phyloP scores from a whole-genome alignment of 306 rosid species.

The cucumber (Cucumis sativus) region DNA sequence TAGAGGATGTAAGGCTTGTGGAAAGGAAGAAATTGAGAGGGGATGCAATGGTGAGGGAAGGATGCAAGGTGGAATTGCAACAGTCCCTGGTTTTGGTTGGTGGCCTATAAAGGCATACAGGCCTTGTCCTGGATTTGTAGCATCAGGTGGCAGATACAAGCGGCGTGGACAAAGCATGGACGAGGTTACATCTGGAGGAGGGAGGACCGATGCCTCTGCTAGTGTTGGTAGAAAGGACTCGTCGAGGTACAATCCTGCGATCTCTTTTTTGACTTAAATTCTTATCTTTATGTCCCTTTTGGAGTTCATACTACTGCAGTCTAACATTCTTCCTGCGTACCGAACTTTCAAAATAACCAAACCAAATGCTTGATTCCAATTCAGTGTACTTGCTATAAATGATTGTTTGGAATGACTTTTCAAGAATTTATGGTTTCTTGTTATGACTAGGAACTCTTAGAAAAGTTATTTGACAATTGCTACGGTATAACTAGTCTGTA shows the following conservation, averaged over 20 bases:
- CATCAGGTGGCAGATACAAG: conserved; percentile 72
- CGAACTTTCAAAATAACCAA: neutral
- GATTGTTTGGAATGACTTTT: too few species aligned
- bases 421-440: neutral
- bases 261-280: neutral
- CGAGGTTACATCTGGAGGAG: conserved; percentile 82
- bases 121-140: conserved; percentile 84
- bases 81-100: conserved; percentile 95
- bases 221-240: conserved; percentile 11
- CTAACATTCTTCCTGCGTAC: neutral
- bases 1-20: conserved; percentile 85
- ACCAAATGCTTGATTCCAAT: neutral
- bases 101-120: conserved; percentile 98
- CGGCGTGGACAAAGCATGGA: conserved; percentile 90
- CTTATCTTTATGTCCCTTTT: neutral
- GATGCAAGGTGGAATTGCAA: conserved; percentile 92
- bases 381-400: neutral
- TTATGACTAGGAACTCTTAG: too few species aligned
- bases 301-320: neutral
- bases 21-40: conserved; percentile 62
- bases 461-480: too few species aligned
- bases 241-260: conserved; percentile 18
- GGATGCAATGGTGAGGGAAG: conserved; percentile 97
- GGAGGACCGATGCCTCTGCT: conserved; percentile 17
- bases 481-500: too few species aligned